phyloP scores from a whole-genome alignment of 441 rosid species.

The Adansonia rubrostipa region DNA sequence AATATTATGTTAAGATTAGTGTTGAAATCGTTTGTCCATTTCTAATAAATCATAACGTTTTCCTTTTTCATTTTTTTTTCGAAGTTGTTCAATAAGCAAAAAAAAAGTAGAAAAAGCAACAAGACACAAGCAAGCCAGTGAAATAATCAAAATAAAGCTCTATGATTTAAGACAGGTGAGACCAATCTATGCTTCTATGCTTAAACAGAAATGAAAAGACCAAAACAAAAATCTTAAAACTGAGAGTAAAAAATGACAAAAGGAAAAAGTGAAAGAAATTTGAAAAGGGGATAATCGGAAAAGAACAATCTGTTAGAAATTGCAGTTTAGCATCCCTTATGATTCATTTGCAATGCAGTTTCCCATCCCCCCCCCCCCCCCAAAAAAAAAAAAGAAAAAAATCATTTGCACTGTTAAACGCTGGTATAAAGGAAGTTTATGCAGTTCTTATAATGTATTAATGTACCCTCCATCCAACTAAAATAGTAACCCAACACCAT shows the following conservation, averaged over 20 bases:
- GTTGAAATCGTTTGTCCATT: background rate
- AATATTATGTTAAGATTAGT: background rate
- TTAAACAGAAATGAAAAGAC: constrained; percentile 2
- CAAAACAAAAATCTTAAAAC: background rate
- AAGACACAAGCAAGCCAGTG: background rate
- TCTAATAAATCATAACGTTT: background rate
- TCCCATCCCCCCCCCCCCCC: too few species aligned
- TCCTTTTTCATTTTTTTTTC: background rate
- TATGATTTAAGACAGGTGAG: background rate
- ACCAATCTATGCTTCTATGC: background rate
- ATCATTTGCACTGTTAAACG: too few species aligned
- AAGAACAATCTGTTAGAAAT: background rate
- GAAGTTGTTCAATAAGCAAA: background rate
- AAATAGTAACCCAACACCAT: constrained; percentile 16
- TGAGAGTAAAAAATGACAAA: background rate
- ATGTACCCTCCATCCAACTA: background rate
- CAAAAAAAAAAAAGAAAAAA: background rate
- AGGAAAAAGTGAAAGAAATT: constrained; percentile 6
- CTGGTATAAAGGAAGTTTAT: too few species aligned
- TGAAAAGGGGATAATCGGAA: background rate
- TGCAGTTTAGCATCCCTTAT: background rate
- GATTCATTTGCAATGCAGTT: background rate
- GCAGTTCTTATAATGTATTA: too few species aligned
- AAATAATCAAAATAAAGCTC: background rate
- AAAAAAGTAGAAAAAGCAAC: background rate